Percentiles rank a stretch among this genome's conserved stretches.
Evolutionary conservation across 352 stramenopile genomes (phyloP).

Genomic region (Phytophthora pluvialis): DNA sequence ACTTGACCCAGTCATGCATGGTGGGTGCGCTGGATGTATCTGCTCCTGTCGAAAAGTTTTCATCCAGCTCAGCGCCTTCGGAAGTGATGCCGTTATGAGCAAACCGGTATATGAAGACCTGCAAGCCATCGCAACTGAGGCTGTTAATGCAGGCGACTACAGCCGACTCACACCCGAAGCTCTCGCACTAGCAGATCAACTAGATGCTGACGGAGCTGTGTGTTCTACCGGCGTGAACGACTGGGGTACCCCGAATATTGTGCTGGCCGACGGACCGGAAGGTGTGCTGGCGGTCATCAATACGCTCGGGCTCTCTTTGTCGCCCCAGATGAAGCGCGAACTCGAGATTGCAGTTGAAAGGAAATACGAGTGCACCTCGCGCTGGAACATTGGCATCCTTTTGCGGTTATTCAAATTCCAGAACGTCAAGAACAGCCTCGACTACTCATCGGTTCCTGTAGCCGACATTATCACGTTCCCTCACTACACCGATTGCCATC

Average conservation of each 20-base stretch:
- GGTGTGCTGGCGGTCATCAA: conserved; percentile 21
- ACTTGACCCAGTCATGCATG: conserved; percentile 27
- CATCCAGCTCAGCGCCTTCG: conserved; percentile 27
- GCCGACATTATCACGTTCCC: conserved; percentile 37
- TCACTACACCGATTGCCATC: conserved; percentile 32
- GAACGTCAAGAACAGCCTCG: conserved; percentile 13
- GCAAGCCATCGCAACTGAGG: conserved; percentile 21
- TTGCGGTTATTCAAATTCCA: conserved; percentile 36
- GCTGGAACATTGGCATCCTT: conserved; percentile 27
- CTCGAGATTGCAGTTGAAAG: conserved; percentile 23
- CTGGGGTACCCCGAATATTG: conserved; percentile 28
- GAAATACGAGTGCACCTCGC: conserved; percentile 25
- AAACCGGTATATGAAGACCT: conserved; percentile 26
- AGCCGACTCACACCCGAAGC: conserved; percentile 10
- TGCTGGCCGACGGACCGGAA: conserved; percentile 13
- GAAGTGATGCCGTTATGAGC: conserved; percentile 22
- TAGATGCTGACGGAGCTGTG: conserved; percentile 22
- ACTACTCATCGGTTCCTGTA: conserved; percentile 31
- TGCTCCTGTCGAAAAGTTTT: conserved; percentile 32
- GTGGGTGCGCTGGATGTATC: conserved; percentile 17
- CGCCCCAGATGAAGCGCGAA: conserved; percentile 26
- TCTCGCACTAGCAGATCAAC: conserved; percentile 17
- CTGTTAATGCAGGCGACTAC: conserved; percentile 7
- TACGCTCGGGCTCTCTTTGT: conserved; percentile 13
- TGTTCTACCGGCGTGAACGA: conserved; percentile 24